Evolutionary conservation across 2,329 filamentous ascomycete genomes (phyloP), one percentile per base, ranked within the genome.

Genomic region (Ophiostoma himal-ulmi): DNA sequence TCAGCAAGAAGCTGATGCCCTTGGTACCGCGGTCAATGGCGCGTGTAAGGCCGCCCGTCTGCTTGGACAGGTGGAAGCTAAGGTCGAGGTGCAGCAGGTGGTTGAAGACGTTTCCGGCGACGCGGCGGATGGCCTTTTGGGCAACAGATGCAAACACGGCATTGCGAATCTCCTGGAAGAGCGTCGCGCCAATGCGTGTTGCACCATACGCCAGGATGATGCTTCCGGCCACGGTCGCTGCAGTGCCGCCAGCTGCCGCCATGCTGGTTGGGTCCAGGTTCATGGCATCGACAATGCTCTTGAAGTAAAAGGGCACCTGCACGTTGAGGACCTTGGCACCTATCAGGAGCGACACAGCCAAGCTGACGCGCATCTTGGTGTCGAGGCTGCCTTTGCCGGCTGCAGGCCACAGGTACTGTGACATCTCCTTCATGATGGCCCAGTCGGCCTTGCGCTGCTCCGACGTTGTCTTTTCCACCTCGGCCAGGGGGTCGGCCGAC

Each of bases 341-440:
- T 30, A 99, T 82, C 52, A 99, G 85, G 73, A 99, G 81, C 8
- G 85, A 88, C 3, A 99, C 85, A n/a, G 94, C 93, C 67, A 96
- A 81, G 13, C 91, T 87, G 44, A 99, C 95, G 73, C 95, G 89
- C 73, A 94, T 81, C 78, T 96, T 92, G 3, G 93, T 96, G 70
- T 89, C 89, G 76, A 91, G 79, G 77, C 91, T 92, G 79, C 94
- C 89, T 82, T 95, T 96, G 78, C 94, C 89, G 34, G 64, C 60
- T 82, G 95, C 96, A 30, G 95, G 95, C 95, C 95, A 99, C 30
- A 99, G 83, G 79, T 99, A 99, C 73, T 89, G 89, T 72, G 91
- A 89, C 94, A 99, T 98, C 79, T 99, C 94, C 81, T 91, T 96
- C 84, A 99, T 95, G 75, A 99, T 99, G 67, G 94, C 94, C 94